These are phyloP conservation scores for Fusarium sp. DNA, from an alignment of 2,329 filamentous ascomycete genomes.

Conservation along the genomic window DNA sequence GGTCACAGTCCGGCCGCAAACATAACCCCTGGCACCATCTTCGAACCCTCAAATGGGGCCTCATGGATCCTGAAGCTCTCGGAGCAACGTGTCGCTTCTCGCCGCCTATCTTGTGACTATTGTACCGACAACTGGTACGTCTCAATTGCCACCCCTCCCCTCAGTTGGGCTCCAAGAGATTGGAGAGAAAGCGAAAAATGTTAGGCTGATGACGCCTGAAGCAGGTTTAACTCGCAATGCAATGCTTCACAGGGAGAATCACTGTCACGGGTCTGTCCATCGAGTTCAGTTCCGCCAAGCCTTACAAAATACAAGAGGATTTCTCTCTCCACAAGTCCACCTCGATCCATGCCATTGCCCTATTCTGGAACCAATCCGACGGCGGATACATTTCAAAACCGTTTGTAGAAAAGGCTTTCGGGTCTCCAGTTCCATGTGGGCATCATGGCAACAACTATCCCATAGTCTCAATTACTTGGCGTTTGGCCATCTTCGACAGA, in stretches of 20 bases:
- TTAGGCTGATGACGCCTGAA: background rate
- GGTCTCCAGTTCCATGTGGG: background rate
- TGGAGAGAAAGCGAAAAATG: background rate
- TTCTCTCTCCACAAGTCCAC: background rate
- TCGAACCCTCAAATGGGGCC: background rate
- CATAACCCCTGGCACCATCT: background rate
- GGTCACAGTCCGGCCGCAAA: background rate
- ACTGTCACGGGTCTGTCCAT: background rate
- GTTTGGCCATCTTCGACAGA: background rate
- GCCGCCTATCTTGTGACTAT: background rate
- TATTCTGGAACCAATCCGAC: background rate
- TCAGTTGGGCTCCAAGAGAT: background rate
- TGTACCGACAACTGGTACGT: background rate
- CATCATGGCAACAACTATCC: background rate
- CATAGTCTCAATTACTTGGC: background rate
- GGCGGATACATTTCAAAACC: background rate
- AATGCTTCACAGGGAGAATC: background rate
- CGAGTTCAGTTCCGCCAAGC: background rate
- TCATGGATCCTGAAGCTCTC: background rate
- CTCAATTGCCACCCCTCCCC: background rate
- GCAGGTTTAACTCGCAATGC: background rate
- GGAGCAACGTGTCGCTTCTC: background rate
- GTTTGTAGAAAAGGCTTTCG: background rate
- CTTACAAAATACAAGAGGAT: background rate
- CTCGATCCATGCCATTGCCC: background rate